Base-by-base conservation (phyloP, 139 green algal genomes). In the Volvox reticuliferus region DNA sequence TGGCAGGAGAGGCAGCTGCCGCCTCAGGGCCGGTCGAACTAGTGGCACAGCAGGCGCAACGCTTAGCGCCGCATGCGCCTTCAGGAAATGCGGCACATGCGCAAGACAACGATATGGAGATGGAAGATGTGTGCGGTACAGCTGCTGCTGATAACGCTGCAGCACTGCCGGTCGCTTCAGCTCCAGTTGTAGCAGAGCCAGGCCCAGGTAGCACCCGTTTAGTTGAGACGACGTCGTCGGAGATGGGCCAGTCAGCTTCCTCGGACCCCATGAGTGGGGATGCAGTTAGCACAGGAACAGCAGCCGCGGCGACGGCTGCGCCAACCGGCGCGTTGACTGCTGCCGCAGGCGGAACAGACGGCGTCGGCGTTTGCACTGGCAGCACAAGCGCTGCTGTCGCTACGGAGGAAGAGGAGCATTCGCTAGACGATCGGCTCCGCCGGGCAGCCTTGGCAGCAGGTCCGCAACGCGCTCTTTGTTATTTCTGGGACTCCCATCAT, bases 211-310 rank as follows among this genome's bases (percentile, higher is more conserved):
- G 18, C 65, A 12, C 44, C 44, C 44, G 44, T 55, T 55, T 55
- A 55, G 44, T 44, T 18, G 36, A 73, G 44, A n/a, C 79, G 35
- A 86, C 55, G 24, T 86, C 79, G 19, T 68, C 79, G 12, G 79
- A 86, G 3, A n/a, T 37, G 44, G 50, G 35, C 24, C 79, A 77
- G 36, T 22, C 85, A 20, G 85, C 67, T 5, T 26, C 28, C 0
- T 82, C 85, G 12, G 89, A 89, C 33, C 81, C 89, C 21, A 92
- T 92, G 89, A 92, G 89, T 26, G 89, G 68, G 0, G 89, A 92
- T 19, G 69, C 44, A 6, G 80, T 16, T 62, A 86, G 82, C 18
- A 20, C 35, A 2, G 44, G 86, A 17, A 77, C 83, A 24, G 77
- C 88, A 33, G 93, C 87, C 6, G 80, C 62, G 24, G 79, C 80